These are phyloP conservation scores for Elongisporangium undulatum DNA, from an alignment of 352 stramenopile species.

Conservation along the genomic window DNA sequence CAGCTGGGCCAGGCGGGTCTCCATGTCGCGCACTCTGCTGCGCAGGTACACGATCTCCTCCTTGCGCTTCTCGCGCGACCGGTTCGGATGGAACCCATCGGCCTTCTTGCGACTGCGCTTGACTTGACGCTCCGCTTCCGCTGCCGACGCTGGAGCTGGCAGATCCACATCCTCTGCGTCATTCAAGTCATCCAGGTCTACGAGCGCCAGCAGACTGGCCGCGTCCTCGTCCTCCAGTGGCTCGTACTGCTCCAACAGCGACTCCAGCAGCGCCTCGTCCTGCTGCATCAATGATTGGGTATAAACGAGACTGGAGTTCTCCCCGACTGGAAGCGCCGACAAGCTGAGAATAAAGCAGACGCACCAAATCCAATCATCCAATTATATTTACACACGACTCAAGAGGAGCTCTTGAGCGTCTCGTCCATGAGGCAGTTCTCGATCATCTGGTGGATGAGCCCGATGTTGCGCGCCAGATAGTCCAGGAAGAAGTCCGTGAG, in stretches of 20 bases:
- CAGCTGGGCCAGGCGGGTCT: conserved; percentile 10
- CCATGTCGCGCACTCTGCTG: conserved; percentile 10
- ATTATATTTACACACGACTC: not conserved
- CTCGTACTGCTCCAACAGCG: not conserved
- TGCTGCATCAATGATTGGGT: too few species aligned
- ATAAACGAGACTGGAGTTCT: not conserved
- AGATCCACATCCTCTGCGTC: too few species aligned
- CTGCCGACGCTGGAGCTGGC: not conserved
- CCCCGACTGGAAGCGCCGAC: too few species aligned
- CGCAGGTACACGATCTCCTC: conserved; percentile 14
- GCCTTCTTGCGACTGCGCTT: not conserved
- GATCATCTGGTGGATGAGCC: conserved; percentile 43
- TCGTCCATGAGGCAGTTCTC: conserved; percentile 43
- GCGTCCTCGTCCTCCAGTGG: not conserved
- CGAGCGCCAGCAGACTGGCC: not conserved
- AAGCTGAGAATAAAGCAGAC: too few species aligned
- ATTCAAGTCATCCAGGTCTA: not conserved
- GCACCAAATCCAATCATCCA: not conserved
- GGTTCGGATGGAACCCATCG: not conserved
- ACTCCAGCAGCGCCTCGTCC: not conserved
- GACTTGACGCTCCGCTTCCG: not conserved
- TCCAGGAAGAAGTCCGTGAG: conserved; percentile 38
- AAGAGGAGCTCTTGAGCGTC: conserved; percentile 6
- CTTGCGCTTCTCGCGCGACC: conserved; percentile 9
- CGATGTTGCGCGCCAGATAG: conserved; percentile 27